Evolutionary conservation across 352 stramenopile genomes (phyloP), one percentile per base, ranked within the genome.

Genomic region (Ophiocytium majus): DNA sequence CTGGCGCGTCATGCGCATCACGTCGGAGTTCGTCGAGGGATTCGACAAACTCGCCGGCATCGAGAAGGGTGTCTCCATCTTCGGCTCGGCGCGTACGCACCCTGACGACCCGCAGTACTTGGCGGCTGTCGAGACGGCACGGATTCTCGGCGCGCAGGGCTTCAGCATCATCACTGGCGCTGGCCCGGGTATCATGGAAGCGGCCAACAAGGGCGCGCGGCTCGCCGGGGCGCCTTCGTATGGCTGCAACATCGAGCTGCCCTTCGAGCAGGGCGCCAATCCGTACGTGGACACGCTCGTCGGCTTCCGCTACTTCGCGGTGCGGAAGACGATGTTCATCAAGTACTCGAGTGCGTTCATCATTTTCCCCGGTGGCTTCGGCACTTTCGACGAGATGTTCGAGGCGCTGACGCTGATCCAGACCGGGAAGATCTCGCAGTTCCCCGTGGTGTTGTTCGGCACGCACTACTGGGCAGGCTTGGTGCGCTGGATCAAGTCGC

Each of bases 101-200:
- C 57, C 57, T 28, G 57, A 71, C 28, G 28, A 71, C 57, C 23
- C 23, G 57, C 28, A 71, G 23, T 71, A 71, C 57, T 23, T 71
- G 23, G 23, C 28, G 28, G 57, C 57, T 23, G 57, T 23, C 23
- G 57, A 71, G 57, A 71, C 28, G 19, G 57, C 57, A 23, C 28
- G 28, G 23, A 71, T 23, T 23, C 57, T 71, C 57, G 28, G 19
- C 57, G 19, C 28, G 19, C 19, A 71, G 28, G 57, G 57, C 28
- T 71, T 23, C 57, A 28, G 57, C 57, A 71, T 71, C 28, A 71
- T 71, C 57, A 71, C 57, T 28, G 57, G 57, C 23, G 57, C 19
- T 71, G 57, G 57, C 57, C 57, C 57, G 19, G 57, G 57, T 71
- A 71, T 71, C 28, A 71, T 71, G 57, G 57, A 71, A 28, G 57